Evolutionary conservation across 1,284 basidiomycete species (phyloP), one percentile per base, ranked within the genome.

Genomic region (Leccinum insolens): DNA sequence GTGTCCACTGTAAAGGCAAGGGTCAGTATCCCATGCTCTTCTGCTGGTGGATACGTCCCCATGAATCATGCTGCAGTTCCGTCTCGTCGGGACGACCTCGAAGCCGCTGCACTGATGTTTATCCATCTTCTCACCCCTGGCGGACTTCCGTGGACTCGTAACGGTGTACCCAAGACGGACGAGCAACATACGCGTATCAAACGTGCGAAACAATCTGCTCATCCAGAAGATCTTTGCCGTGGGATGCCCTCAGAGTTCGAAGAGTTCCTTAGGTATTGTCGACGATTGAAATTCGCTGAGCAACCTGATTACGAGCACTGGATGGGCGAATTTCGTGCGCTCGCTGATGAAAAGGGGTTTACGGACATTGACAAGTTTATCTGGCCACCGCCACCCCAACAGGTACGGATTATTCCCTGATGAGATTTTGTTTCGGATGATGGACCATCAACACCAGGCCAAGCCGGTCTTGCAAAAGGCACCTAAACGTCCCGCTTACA

Each of bases 121-220:
- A 90, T 93, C 67, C 91, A 93, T 75, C 82, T 93, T 20, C 82
- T 93, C 57, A 93, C 88, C 3, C 90, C 91, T 2, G 84, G 85
- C n/a, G 91, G 91, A 5, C 84, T 93, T 39, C 80, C 85, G 20
- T 93, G 91, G 91, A 92, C 90, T 46, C 84, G 91, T 15, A 89
- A 90, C 68, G 91, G 91, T 12, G 84, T 93, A 7, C 91, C 91
- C 5, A 90, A 89, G 73, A 87, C 87, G 11, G 85, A 88, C 20
- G 82, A 80, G 14, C 87, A 86, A 14, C 90, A 92, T 76, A 81
- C 84, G 49, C 82, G 82, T 2, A 78, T 93, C 34, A 92, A 89
- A 65, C 83, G 82, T 22, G 85, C 86, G 69, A 93, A 93, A 75
- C 81, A 82, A 52, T 76, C 75, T 28, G 85, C 89, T 2, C 80